Base-by-base conservation (phyloP, 2,329 filamentous ascomycete species). In the Colletotrichum horii region DNA sequence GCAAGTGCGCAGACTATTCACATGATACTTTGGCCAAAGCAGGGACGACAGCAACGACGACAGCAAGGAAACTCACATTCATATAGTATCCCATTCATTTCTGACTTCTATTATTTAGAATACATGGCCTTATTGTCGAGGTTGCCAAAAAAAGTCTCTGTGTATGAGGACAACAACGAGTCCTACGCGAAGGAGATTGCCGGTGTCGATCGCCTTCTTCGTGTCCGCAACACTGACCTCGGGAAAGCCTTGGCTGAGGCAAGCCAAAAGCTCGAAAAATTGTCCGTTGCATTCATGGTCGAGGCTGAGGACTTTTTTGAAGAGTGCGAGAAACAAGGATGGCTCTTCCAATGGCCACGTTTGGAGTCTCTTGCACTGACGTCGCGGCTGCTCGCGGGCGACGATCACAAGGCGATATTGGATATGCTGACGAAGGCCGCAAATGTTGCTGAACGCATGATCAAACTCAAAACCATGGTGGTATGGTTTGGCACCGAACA, bases 181-280 rank as follows among this genome's bases (percentile, higher is more conserved):
- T 48, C 43, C 43, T 48, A 48, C 43, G 43, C 43, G n/a, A 1
- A 8, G 43, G 22, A n/a, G 43, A 48, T 48, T 43, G 38, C 19
- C 43, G 43, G 43, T 22, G 43, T 22, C 4, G 43, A 48, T 1
- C 6, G n/a, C 19, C 43, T 48, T 48, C 43, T 48, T 48, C 43
- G 43, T 48, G 43, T 48, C 43, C 43, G 1, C 43, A 48, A 48
- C n/a, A 0, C n/a, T 48, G 12, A 11, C n/a, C 43, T 48, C n/a
- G 43, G 6, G 19, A 0, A 0, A 4, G 11, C 2, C 1, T 2
- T 48, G 7, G 43, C 43, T 22, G 2, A 8, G 43, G 43, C 43
- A 48, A 48, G 43, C 11, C 19, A 22, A 14, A 4, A 22, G 0
- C 43, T 48, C 19, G 6, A 4, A 22, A 48, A 4, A 0, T 48